phyloP scores from a whole-genome alignment of 2,329 filamentous ascomycete species.

The Colletotrichum sp. region DNA sequence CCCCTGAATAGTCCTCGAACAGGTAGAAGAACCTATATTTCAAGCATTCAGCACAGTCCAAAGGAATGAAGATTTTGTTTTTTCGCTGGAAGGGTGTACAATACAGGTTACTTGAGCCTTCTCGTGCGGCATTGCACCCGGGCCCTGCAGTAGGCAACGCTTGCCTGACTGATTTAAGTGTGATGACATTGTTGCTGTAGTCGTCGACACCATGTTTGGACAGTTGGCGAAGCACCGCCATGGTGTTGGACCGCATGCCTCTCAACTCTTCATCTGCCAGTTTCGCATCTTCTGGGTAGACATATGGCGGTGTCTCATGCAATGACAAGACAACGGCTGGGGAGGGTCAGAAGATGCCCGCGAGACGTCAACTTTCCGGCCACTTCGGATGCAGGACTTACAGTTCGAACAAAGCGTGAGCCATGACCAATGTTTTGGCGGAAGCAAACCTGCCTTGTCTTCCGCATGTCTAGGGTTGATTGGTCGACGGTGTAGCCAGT shows the following conservation, averaged over 20 bases:
- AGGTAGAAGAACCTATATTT: constrained; percentile 65
- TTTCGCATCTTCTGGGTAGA: constrained; percentile 24
- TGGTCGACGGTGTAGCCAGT: constrained; percentile 58
- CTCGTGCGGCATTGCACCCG: neutral
- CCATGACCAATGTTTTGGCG: constrained; percentile 69
- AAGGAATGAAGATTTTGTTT: neutral
- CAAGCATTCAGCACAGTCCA: constrained; percentile 30
- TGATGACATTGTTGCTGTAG: constrained; percentile 44
- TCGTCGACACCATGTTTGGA: constrained; percentile 41
- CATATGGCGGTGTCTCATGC: constrained; percentile 59
- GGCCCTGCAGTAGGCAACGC: constrained; percentile 25
- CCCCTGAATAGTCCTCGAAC: constrained; percentile 70
- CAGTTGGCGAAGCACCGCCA: constrained; percentile 41
- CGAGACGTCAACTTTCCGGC: neutral
- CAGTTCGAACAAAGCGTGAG: constrained; percentile 70
- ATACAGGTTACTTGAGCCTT: constrained; percentile 15
- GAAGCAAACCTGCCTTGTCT: constrained; percentile 31
- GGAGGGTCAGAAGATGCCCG: constrained; percentile 22
- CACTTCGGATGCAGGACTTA: constrained; percentile 30
- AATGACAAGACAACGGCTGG: constrained; percentile 73
- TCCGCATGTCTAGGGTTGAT: constrained; percentile 30
- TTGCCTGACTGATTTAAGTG: constrained; percentile 43
- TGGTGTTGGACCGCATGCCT: constrained; percentile 42
- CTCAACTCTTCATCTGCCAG: constrained; percentile 33
- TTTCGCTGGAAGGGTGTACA: neutral